Base-by-base conservation (phyloP, 2,329 filamentous ascomycete species). In the Dothideomycetidae sp. region DNA sequence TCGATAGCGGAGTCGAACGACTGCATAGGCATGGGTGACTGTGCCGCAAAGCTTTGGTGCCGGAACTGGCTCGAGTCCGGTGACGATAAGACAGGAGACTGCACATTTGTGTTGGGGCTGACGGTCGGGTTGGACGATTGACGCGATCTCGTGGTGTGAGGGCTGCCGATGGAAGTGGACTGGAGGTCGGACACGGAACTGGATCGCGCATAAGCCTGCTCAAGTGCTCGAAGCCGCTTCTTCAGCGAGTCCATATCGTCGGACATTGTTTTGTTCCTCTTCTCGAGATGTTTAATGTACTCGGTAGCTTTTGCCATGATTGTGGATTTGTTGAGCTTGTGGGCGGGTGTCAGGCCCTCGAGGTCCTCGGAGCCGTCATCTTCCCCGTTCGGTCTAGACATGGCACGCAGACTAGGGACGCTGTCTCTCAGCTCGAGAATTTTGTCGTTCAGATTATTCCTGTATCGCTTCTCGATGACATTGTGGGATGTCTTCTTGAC, bases 311-410 rank as follows among this genome's bases (percentile, higher is more conserved):
- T 96, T 46, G 83, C 86, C 30, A 96, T 63, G 35, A 96, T 84
- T 2, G 86, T 94, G n/a, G 88, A 88, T 59, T 96, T 96, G 65
- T 96, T 96, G 17, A 94, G 66, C 58, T 96, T 96, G 62, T 92
- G 86, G 4, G 85, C 84, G 1, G 85, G 81, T 2, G 64, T 64
- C 2, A 84, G 79, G 36, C 65, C 65, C 43, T 67, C 65, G 7
- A 90, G 64, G 36, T 84, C 84, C 49, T 92, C 78, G 11, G 80
- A 67, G 41, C 90, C 82, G 46, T 92, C 82, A 23, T 79, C 74
- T 47, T 88, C 82, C 21, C 58, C 57, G 5, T 47, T 49, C 5
- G 55, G 52, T 10, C 60, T 75, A 66, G 76, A 75, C 73, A 86
- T 83, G 48, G 85, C 81, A 33, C 86, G 75, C 40, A 96, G 64